Conservation (phyloP, 2,329 filamentous ascomycete species). For the Penicillium digitatum region DNA sequence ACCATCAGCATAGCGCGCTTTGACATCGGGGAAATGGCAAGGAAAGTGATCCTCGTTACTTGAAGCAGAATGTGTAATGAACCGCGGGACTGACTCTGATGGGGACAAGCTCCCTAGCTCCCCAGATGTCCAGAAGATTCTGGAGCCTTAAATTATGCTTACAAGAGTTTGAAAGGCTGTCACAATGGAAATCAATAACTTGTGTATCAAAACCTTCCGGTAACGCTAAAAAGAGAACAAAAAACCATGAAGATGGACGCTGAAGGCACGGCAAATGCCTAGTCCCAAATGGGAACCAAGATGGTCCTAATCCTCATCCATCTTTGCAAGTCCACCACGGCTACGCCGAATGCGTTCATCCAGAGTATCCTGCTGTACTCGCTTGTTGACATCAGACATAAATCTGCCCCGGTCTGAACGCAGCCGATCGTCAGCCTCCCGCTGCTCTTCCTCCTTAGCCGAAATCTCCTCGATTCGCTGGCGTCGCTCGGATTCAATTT, state of each 20-base stretch:
- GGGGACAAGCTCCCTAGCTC: too few relatives aligned
- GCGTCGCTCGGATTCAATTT: constrained; percentile 67
- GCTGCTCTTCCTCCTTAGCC: constrained; percentile 60
- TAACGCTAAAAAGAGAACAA: constrained; percentile 4
- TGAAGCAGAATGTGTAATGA: background rate
- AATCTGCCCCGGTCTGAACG: constrained; percentile 36
- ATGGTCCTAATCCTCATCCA: constrained; percentile 26
- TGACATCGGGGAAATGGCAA: too few relatives aligned
- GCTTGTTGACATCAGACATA: constrained; percentile 33
- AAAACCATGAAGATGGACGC: background rate
- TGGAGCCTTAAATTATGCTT: background rate
- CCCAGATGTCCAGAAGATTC: too few relatives aligned
- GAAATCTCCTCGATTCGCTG: constrained; percentile 64
- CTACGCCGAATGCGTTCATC: constrained; percentile 35
- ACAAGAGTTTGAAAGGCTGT: background rate
- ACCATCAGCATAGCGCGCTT: background rate
- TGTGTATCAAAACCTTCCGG: background rate
- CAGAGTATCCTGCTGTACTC: constrained; percentile 34
- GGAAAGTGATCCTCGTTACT: background rate
- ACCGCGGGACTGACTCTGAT: too few relatives aligned
- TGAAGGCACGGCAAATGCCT: background rate
- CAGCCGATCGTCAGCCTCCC: constrained; percentile 60
- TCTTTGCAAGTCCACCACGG: constrained; percentile 31
- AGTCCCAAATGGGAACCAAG: background rate
- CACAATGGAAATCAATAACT: constrained; percentile 1